Conservation (phyloP, 2,329 filamentous ascomycete genomes). For the Helminthosporium solani region DNA sequence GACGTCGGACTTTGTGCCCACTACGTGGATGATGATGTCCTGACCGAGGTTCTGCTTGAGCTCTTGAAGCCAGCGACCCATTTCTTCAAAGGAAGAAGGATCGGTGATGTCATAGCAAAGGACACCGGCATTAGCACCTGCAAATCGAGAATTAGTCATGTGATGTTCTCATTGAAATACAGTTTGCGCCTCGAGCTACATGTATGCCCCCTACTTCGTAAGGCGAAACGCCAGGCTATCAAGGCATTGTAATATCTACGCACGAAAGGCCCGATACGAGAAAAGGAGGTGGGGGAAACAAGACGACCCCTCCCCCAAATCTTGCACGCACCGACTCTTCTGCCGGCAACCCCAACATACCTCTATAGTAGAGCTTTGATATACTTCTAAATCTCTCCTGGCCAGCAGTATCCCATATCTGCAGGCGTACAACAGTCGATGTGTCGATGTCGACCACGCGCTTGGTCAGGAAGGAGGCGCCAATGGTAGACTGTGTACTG, state of each 20-base stretch:
- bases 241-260: background rate
- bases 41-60: conserved; percentile 73
- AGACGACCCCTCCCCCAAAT: background rate
- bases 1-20: conserved; percentile 77
- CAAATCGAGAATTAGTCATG: conserved; percentile 5
- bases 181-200: background rate
- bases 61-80: conserved; percentile 88
- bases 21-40: conserved; percentile 87
- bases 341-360: conserved; percentile 23
- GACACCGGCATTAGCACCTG: conserved; percentile 86
- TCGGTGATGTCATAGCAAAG: conserved; percentile 94
- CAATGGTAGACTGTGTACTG: conserved; percentile 51
- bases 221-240: too few species aligned
- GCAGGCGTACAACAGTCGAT: conserved; percentile 82
- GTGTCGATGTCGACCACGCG: conserved; percentile 74
- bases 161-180: background rate
- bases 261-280: background rate
- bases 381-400: conserved; percentile 96
- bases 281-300: background rate
- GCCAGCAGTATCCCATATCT: conserved; percentile 96
- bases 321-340: background rate
- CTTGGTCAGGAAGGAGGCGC: conserved; percentile 62
- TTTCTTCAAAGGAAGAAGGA: conserved; percentile 80
- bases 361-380: conserved; percentile 89
- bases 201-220: too few species aligned